Evolutionary conservation across 1,139 yeast species (phyloP), one percentile per base, ranked within the genome.

Genomic region (Geotrichum carabidarum): DNA sequence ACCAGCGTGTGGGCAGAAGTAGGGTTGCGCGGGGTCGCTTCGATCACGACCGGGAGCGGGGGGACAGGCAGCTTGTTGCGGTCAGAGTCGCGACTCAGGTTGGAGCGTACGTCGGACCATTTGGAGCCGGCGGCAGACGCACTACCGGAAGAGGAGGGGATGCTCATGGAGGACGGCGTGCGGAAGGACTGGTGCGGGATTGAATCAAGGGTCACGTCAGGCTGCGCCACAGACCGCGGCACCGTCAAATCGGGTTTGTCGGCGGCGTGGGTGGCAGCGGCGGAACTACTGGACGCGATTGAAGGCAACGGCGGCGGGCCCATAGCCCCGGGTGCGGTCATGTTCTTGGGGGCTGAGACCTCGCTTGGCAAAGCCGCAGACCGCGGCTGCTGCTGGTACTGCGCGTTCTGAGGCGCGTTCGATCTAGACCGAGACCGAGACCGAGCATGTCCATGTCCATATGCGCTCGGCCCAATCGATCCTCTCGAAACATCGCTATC

Each of bases 401-500:
- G 37, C 37, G 2, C 6, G 37, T 34, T 3, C 37, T 34, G 37
- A 2, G 40, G 17, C n/a, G n/a, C 8, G 6, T 12, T 7, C 31
- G n/a, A 8, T 14, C 43, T 42, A 1, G 15, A 27, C 8, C 27
- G 22, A 7, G 52, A 27, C 34, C 4, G 14, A 14, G 41, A 5
- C 15, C 32, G 40, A 3, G 48, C n/a, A n/a, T n/a, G 40, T 11
- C 34, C 12, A 6, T 42, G 44, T 4, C 22, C 22, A 11, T 12
- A 43, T 12, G 40, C 7, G 14, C 31, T 11, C 9, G 44, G 32
- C 50, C 44, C 15, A n/a, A 34, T 42, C 4, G 44, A 42, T 11
- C 34, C 34, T 11, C 34, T 12, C 6, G 44, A 42, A 12, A 43
- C 32, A 12, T 42, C 56, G 27, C 53, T 49, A n/a, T 53, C 56